Conservation (phyloP, 2,329 filamentous ascomycete species). For the Aotearoamyces nothofagi region DNA sequence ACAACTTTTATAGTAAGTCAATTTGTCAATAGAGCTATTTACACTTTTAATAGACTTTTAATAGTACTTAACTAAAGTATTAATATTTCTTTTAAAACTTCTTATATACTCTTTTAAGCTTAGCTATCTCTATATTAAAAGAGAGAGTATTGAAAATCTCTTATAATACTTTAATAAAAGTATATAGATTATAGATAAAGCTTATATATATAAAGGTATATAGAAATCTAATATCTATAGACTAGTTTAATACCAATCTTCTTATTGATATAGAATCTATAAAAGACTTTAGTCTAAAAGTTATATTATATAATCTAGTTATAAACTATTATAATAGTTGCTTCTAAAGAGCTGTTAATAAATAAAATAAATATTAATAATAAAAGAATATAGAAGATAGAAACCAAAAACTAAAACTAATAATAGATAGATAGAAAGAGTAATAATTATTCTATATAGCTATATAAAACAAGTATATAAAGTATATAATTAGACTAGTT, state of each 20-base stretch:
- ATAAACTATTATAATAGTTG: conserved; percentile 4
- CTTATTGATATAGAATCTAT: conserved; percentile 4
- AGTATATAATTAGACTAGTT: too few species aligned
- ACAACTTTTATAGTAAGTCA: not conserved
- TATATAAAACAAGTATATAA: too few species aligned
- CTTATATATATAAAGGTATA: conserved; percentile 8
- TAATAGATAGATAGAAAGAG: too few species aligned
- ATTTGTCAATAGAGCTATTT: conserved; percentile 1
- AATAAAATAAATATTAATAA: conserved; percentile 1
- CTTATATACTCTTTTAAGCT: conserved; percentile 2
- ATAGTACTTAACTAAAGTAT: not conserved
- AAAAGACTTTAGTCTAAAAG: conserved; percentile 4
- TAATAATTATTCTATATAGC: too few species aligned
- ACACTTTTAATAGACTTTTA: conserved; percentile 1
- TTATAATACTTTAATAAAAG: conserved; percentile 1
- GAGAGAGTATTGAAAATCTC: conserved; percentile 2
- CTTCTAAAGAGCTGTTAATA: conserved; percentile 1
- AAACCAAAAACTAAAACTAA: too few species aligned
- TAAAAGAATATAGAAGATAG: too few species aligned
- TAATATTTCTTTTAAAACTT: conserved; percentile 1
- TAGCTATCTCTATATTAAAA: conserved; percentile 1
- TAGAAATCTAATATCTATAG: conserved; percentile 6
- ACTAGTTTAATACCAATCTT: conserved; percentile 4
- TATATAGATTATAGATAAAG: conserved; percentile 3
- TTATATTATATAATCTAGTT: conserved; percentile 7